These are phyloP conservation scores for Beauveria varroae DNA, from an alignment of 2,329 filamentous ascomycete species.

Conservation along the genomic window DNA sequence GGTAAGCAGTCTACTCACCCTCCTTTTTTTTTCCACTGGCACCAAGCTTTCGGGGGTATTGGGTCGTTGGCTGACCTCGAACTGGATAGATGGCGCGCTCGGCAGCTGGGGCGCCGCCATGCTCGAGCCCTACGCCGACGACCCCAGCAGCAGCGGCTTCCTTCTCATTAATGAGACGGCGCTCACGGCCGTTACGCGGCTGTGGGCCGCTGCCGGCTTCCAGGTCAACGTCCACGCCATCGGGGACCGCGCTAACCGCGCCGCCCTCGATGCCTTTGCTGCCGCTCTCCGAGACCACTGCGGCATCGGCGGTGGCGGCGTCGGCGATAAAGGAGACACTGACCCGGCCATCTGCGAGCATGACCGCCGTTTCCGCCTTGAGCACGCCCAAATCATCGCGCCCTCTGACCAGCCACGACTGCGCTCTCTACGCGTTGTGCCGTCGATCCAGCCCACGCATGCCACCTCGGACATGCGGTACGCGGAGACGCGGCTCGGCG, in stretches of 20 bases:
- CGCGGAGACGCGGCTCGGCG: constrained; percentile 52
- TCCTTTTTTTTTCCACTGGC: background rate
- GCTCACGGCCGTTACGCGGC: constrained; percentile 42
- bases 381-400: constrained; percentile 65
- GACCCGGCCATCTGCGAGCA: constrained; percentile 43
- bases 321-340: constrained; percentile 12
- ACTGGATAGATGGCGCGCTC: constrained; percentile 52
- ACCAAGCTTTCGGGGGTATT: no score
- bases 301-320: constrained; percentile 22
- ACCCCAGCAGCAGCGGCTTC: constrained; percentile 52
- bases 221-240: constrained; percentile 70
- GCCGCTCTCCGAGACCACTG: constrained; percentile 48
- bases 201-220: constrained; percentile 54
- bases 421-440: constrained; percentile 51
- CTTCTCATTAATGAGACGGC: constrained; percentile 58
- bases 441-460: constrained; percentile 65
- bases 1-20: constrained; percentile 31
- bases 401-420: constrained; percentile 56
- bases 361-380: constrained; percentile 56
- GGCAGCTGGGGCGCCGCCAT: constrained; percentile 66
- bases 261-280: constrained; percentile 56
- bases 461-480: constrained; percentile 66
- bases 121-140: constrained; percentile 62
- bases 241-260: constrained; percentile 60
- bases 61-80: no score